Evolutionary conservation across 2,329 filamentous ascomycete genomes (phyloP), one percentile per base, ranked within the genome.

Genomic region (Cladosporium sp.): DNA sequence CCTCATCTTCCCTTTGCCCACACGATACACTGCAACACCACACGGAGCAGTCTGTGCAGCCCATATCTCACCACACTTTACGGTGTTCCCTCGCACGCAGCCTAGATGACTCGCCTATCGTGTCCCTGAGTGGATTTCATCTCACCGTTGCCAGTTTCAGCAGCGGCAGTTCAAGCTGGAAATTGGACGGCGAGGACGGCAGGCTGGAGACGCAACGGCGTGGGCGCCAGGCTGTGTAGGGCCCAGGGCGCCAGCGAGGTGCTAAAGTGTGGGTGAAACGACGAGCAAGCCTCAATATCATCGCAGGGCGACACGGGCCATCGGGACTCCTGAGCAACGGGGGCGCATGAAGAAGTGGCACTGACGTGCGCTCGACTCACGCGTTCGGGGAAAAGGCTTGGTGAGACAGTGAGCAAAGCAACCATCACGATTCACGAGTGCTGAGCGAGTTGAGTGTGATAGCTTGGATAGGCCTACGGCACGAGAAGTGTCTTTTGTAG

Each of bases 251-350:
- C 55, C 61, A 52, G 36, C 61, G 51, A 32, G 44, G 44, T 34
- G 61, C 61, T 47, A 47, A 47, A 47, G 24, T 64, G 61, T 54
- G 61, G 61, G 61, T 54, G 61, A 64, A 64, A 64, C 61, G 61
- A 47, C 61, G 61, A 32, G 44, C 36, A 57, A 47, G 61, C 61
- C 61, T 54, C 49, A 64, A 64, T 64, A 30, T 28, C 41, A 55
- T 47, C 61, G 51, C 51, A n/a, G 51, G 51, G 52, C 32, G 4
- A 28, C 60, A 49, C 60, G 60, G 60, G 15, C 36, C 51, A 64
- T 57, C 61, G 61, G 51, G 41, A 57, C 51, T 54, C 61, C 24
- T 44, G 34, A 52, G 26, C 49, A 38, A 44, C 28, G 30, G 30
- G 49, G 49, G 51, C 12, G 61, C 51, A 52, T 55, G 51, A 57